phyloP scores from a whole-genome alignment of 2,329 filamentous ascomycete species.

The Penicillium sp. region DNA sequence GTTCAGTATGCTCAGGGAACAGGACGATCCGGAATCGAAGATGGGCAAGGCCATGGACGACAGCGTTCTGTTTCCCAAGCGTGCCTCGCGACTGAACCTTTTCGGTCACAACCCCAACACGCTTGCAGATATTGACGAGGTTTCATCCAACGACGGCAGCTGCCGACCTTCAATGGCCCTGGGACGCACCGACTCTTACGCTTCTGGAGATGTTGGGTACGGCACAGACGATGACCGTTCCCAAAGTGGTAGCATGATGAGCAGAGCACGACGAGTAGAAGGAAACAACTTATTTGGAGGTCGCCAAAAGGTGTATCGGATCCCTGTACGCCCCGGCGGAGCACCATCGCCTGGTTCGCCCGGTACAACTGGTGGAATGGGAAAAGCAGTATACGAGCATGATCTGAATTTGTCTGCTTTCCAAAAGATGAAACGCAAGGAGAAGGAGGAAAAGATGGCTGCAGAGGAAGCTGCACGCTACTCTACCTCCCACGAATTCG shows the following conservation, averaged over 20 bases:
- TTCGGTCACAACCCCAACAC: conserved; percentile 65
- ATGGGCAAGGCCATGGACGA: conserved; percentile 95
- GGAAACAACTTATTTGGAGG: conserved; percentile 94
- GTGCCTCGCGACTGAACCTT: conserved; percentile 76
- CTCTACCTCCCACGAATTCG: conserved; percentile 44
- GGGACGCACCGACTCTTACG: conserved; percentile 68
- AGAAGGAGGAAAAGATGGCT: conserved; percentile 54
- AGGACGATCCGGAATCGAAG: conserved; percentile 87
- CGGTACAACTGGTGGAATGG: conserved; percentile 53
- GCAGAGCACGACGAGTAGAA: conserved; percentile 77
- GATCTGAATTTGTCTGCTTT: conserved; percentile 84
- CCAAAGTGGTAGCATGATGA: conserved; percentile 75
- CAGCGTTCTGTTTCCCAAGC: conserved; percentile 82
- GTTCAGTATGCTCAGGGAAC: conserved; percentile 95
- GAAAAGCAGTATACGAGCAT: conserved; percentile 78
- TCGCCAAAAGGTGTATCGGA: conserved; percentile 92
- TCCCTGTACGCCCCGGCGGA: conserved; percentile 59
- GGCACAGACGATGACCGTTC: conserved; percentile 68
- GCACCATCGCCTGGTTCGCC: conserved; percentile 29
- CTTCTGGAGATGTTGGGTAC: conserved; percentile 59
- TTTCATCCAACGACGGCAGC: conserved; percentile 72
- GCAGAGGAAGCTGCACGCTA: conserved; percentile 45
- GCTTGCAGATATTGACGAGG: conserved; percentile 86
- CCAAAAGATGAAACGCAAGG: conserved; percentile 68
- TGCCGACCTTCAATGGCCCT: conserved; percentile 61